Evolutionary conservation across 2,329 filamentous ascomycete species (phyloP), one percentile per base, ranked within the genome.

Genomic region (Didymella pinodella): DNA sequence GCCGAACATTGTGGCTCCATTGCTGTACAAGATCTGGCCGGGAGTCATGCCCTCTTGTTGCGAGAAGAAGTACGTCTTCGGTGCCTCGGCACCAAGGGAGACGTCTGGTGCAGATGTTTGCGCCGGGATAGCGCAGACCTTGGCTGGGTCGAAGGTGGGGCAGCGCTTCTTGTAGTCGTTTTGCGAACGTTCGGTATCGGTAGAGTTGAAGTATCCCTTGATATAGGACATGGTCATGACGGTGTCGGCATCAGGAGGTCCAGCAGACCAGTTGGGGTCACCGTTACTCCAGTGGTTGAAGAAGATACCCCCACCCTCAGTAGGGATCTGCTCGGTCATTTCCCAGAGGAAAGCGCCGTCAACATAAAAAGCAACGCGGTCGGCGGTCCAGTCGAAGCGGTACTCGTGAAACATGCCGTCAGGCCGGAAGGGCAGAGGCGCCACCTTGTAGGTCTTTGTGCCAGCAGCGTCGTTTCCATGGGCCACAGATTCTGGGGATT

Each of bases 201-300:
- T 88, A 16, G 88, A 88, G 79, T 93, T 93, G 80, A 93, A 94
- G 75, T 93, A 94, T 0, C 88, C 88, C 74, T 91, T 92, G 57
- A 92, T 83, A 69, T 92, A 92, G 36, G 82, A 84, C 25, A 93
- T 82, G 7, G 83, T 85, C 66, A 91, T 80, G 18, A 83, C 77
- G 0, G 90, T 86, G 67, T 93, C 88, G 32, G 80, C 62, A 0
- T 66, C 64, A 0, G 91, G 90, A 2, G 91, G 91, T 0, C 90
- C 91, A 12, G 82, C 86, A 40, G 88, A 90, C 91, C 91, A 94
- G 1, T 80, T 70, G 6, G 81, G 72, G 70, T 93, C 89, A 32
- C 90, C 90, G 65, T 93, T 93, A 73, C 88, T 91, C 90, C 90
- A 85, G 74, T 93, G 90, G 67, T 88, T 89, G 54, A 94, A 77